Conservation (phyloP, 2,329 filamentous ascomycete genomes). For the Pyrenochaeta sp. region DNA sequence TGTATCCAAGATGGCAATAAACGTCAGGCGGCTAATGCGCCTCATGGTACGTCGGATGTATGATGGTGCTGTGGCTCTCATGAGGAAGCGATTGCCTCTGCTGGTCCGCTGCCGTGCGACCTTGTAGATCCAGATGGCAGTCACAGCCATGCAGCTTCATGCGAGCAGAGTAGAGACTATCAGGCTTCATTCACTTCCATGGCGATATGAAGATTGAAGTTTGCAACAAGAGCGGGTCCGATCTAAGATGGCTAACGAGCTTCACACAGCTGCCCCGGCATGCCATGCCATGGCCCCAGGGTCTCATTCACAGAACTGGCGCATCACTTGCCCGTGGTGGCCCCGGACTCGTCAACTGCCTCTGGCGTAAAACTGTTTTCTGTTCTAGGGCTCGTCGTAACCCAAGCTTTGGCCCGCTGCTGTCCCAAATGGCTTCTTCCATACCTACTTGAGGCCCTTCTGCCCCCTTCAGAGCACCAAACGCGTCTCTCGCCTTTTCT, state of each 20-base stretch:
- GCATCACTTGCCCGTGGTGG: constrained; percentile 6
- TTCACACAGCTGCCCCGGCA: constrained; percentile 18
- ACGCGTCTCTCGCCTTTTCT: constrained; percentile 32
- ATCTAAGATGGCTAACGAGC: constrained; percentile 13
- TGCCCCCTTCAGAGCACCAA: constrained; percentile 16
- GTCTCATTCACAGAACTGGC: constrained; percentile 16
- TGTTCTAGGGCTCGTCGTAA: constrained; percentile 42
- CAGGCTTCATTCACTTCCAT: neutral
- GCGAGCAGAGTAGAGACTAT: neutral
- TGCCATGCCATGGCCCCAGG: constrained; percentile 7
- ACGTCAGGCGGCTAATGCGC: constrained; percentile 29
- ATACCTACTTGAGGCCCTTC: constrained; percentile 38
- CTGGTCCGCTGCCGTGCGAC: constrained; percentile 20
- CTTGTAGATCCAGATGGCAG: neutral
- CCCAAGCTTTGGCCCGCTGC: constrained; percentile 45
- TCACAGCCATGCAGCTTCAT: constrained; percentile 2
- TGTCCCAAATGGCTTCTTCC: constrained; percentile 43
- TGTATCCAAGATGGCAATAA: constrained; percentile 8
- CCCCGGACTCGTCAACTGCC: constrained; percentile 25
- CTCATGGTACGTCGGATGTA: constrained; percentile 22
- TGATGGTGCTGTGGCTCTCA: constrained; percentile 21
- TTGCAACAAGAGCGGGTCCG: neutral
- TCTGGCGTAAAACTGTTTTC: constrained; percentile 43
- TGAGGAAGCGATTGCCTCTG: constrained; percentile 14
- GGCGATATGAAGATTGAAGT: neutral